Percentiles rank a stretch among this genome's conserved stretches.
Evolutionary conservation across 73 alveolate species (phyloP).

Genomic region (Paramecium biaurelia): DNA sequence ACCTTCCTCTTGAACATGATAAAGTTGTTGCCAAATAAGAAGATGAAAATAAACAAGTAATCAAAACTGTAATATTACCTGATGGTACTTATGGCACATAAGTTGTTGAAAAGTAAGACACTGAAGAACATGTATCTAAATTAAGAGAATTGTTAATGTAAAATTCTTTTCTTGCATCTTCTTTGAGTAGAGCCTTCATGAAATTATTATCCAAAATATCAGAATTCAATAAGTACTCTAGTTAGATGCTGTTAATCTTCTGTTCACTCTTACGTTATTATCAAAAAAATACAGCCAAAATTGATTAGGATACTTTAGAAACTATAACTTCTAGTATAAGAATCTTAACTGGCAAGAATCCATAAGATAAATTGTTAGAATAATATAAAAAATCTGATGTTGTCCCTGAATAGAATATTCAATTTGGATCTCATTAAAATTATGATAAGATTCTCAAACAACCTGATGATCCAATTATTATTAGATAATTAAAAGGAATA

Average conservation of each 20-base stretch:
- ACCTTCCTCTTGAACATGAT: not conserved
- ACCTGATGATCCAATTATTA: slow-evolving; percentile 70
- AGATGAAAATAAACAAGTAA: not conserved
- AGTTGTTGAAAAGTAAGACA: slow-evolving; percentile 33
- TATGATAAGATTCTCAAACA: slow-evolving; percentile 47
- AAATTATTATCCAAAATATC: slow-evolving; percentile 32
- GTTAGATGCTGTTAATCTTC: slow-evolving; percentile 40
- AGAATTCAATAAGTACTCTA: slow-evolving; percentile 39
- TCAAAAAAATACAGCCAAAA: not conserved
- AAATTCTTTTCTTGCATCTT: slow-evolving; percentile 21
- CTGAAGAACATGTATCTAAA: slow-evolving; percentile 4
- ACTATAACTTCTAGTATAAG: not conserved
- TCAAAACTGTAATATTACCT: not conserved
- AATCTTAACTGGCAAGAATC: not conserved
- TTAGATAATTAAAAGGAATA: slow-evolving; percentile 76
- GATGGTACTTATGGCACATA: slow-evolving; percentile 66
- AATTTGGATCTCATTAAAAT: not conserved
- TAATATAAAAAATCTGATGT: not conserved
- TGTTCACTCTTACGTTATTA: slow-evolving; percentile 57
- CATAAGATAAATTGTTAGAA: not conserved
- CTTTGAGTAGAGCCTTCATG: slow-evolving; percentile 46
- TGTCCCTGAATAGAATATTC: slow-evolving; percentile 51
- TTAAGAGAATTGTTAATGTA: slow-evolving; percentile 45
- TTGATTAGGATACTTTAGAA: slow-evolving; percentile 22
- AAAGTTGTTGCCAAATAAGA: not conserved